A percentile compares a stretch with the other conserved stretches of the same genome.
Evolutionary conservation across 176 grass and related monocot species (phyloP).

Genomic region (Thinopyrum elongatum): DNA sequence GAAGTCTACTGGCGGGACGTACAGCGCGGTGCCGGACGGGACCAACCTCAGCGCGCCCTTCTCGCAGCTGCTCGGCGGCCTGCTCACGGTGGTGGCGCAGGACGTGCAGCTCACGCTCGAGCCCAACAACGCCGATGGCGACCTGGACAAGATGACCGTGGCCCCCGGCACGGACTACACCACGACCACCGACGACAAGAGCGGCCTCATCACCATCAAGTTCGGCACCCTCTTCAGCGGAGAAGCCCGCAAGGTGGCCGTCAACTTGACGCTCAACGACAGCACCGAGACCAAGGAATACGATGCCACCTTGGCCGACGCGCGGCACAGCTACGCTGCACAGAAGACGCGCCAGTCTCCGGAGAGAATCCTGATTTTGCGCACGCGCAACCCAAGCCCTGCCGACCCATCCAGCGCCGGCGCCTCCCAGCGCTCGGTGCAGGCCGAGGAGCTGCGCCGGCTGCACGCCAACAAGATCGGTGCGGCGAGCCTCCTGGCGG

Average conservation of each 20-base stretch:
- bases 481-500: not conserved
- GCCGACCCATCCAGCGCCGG: too few species aligned
- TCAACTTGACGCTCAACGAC: not conserved
- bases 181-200: not conserved
- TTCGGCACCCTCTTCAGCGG: slow-evolving; percentile 16
- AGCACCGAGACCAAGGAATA: not conserved
- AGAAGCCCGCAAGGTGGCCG: not conserved
- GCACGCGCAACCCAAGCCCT: not conserved
- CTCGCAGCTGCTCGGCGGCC: not conserved
- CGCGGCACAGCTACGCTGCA: not conserved
- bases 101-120: slow-evolving; percentile 12
- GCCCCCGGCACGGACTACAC: not conserved
- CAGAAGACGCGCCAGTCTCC: not conserved
- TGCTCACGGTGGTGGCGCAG: not conserved
- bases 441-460: not conserved
- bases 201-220: not conserved
- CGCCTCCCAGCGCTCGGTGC: not conserved
- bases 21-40: not conserved
- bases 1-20: not conserved
- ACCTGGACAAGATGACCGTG: not conserved
- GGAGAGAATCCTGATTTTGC: not conserved
- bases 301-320: not conserved
- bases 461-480: not conserved
- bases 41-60: not conserved
- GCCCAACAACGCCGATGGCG: not conserved